Conservation (phyloP, 345 rosid genomes). For the Hypericum androsaemum region DNA sequence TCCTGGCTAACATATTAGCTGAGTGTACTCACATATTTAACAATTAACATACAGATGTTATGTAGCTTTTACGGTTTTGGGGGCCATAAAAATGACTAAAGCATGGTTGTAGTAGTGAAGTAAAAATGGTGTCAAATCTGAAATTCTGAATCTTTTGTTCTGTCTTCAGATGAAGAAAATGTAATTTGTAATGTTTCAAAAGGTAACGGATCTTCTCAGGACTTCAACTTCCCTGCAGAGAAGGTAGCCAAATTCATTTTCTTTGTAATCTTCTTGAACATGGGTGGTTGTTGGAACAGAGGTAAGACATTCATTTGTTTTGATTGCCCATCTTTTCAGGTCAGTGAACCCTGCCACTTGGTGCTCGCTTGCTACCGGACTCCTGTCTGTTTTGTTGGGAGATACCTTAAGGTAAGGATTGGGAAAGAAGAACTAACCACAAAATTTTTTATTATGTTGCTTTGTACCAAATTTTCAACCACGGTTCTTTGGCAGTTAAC, state of each 20-base stretch:
- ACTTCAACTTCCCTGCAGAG: slow-evolving; percentile 16
- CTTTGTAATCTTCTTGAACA: too few relatives aligned
- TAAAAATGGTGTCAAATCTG: slow-evolving; percentile 3
- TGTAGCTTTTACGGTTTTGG: neutral
- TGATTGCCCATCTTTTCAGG: slow-evolving; percentile 25
- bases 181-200: slow-evolving; percentile 12
- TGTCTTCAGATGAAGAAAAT: slow-evolving; percentile 11
- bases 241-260: slow-evolving; percentile 44
- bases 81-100: slow-evolving; percentile 22
- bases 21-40: too few relatives aligned
- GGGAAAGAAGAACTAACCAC: too few relatives aligned
- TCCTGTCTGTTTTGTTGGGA: slow-evolving; percentile 72
- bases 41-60: too few relatives aligned
- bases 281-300: too few relatives aligned
- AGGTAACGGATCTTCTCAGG: slow-evolving; percentile 24
- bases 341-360: slow-evolving; percentile 59
- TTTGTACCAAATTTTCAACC: too few relatives aligned
- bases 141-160: slow-evolving; percentile 8
- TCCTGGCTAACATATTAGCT: neutral
- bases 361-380: slow-evolving; percentile 47
- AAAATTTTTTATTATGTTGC: too few relatives aligned
- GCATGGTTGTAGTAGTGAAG: slow-evolving; percentile 14
- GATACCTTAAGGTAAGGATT: slow-evolving; percentile 69
- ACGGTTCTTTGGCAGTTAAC: too few relatives aligned
- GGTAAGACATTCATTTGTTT: slow-evolving; percentile 6